These are phyloP conservation scores for Globisporangium cederbergense DNA, from an alignment of 352 stramenopile species.

Conservation along the genomic window DNA sequence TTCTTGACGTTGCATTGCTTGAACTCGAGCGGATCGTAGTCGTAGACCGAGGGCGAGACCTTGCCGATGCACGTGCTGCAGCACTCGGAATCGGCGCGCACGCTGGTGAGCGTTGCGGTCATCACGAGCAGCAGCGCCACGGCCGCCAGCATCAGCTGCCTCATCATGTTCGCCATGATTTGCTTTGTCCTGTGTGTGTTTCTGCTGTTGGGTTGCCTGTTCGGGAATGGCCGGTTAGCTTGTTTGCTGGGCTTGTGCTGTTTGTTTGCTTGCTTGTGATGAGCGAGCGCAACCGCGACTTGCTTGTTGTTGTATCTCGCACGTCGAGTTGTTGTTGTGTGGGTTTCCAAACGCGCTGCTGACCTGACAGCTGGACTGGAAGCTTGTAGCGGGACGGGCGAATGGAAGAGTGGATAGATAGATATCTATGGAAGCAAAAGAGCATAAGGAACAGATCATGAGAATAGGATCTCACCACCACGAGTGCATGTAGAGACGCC, in stretches of 20 bases:
- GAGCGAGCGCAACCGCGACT: not conserved
- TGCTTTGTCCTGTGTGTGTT: not conserved
- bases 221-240: not conserved
- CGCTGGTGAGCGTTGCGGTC: not conserved
- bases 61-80: slow-evolving; percentile 73
- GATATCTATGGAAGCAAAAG: slow-evolving; percentile 9
- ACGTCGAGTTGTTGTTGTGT: not conserved
- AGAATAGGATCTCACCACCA: not conserved
- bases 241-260: slow-evolving; percentile 1
- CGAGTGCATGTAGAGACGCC: not conserved
- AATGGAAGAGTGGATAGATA: not conserved
- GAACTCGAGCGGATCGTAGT: slow-evolving; percentile 69
- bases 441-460: not conserved
- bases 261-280: slow-evolving; percentile 1
- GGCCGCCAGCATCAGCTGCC: not conserved
- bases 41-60: slow-evolving; percentile 37
- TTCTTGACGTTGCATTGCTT: slow-evolving; percentile 34
- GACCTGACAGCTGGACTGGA: not conserved
- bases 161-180: not conserved
- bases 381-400: not conserved
- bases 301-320: not conserved
- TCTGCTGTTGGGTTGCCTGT: not conserved
- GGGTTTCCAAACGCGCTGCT: not conserved
- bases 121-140: slow-evolving; percentile 3
- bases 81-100: slow-evolving; percentile 21